Percentiles rank a stretch among this genome's conserved stretches.
phyloP scores from a whole-genome alignment of 805 yeast species.

The Starmerella ratchasimensis region DNA sequence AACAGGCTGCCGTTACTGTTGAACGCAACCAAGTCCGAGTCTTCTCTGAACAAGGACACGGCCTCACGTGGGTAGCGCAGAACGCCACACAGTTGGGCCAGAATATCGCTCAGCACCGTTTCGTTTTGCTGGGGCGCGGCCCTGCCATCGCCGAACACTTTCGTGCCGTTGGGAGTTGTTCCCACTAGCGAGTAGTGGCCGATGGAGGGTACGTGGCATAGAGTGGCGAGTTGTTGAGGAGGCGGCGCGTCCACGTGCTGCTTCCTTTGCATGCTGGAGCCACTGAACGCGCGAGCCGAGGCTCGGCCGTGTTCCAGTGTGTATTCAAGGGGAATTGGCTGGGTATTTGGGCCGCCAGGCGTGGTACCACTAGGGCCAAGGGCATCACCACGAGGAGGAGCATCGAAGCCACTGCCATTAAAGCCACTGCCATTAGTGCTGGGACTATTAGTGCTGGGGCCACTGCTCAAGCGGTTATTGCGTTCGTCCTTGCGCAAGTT shows the following conservation, averaged over 20 bases:
- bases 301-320: neutral
- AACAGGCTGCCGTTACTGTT: constrained; percentile 28
- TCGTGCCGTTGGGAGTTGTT: constrained; percentile 3
- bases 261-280: neutral
- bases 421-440: too few species aligned
- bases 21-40: constrained; percentile 27
- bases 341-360: too few species aligned
- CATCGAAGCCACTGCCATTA: too few species aligned
- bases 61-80: constrained; percentile 5
- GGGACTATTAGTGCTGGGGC: too few species aligned
- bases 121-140: constrained; percentile 9
- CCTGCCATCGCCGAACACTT: neutral
- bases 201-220: too few species aligned
- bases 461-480: too few species aligned
- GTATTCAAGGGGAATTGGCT: too few species aligned
- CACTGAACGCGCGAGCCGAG: neutral
- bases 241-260: constrained; percentile 7
- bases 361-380: too few species aligned
- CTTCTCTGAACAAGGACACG: constrained; percentile 10
- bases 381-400: too few species aligned
- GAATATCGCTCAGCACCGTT: constrained; percentile 2
- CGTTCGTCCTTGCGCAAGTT: too few species aligned
- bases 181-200: too few species aligned
- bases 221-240: constrained; percentile 2
- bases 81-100: constrained; percentile 2